These are phyloP conservation scores for Pleurozium schreberi DNA, from an alignment of 225 moss, liverwort and hornwort species.

Conservation along the genomic window DNA sequence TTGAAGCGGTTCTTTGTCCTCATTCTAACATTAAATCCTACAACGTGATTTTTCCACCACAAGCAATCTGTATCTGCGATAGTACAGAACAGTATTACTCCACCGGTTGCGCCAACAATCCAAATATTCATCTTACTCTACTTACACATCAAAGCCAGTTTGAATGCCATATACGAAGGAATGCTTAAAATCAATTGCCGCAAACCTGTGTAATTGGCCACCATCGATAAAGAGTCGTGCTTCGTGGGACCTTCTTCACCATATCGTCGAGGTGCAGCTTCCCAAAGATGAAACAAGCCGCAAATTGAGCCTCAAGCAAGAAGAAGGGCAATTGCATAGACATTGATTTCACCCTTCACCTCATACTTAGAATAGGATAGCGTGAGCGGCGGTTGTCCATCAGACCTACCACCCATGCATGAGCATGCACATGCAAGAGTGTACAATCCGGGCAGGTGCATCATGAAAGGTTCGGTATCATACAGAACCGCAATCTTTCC, in stretches of 20 bases:
- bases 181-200: not conserved
- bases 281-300: not conserved
- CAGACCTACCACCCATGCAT: not conserved
- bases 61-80: not conserved
- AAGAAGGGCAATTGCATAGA: not conserved
- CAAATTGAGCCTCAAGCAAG: not conserved
- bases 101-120: not conserved
- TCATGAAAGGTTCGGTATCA: not conserved
- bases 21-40: not conserved
- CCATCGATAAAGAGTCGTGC: not conserved
- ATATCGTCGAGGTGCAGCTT: not conserved
- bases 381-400: not conserved
- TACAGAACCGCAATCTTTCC: not conserved
- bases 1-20: not conserved
- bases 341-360: not conserved
- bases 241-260: not conserved
- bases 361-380: not conserved
- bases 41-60: not conserved
- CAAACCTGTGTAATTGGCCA: not conserved
- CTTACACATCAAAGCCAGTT: not conserved
- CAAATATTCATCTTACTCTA: not conserved
- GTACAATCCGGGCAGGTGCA: not conserved
- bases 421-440: not conserved
- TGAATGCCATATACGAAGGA: not conserved
- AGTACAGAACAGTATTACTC: not conserved